Percentiles rank a stretch among this genome's conserved stretches.
Evolutionary conservation across 2,329 filamentous ascomycete species (phyloP).

Genomic region (Arachnopeziza araneosa): DNA sequence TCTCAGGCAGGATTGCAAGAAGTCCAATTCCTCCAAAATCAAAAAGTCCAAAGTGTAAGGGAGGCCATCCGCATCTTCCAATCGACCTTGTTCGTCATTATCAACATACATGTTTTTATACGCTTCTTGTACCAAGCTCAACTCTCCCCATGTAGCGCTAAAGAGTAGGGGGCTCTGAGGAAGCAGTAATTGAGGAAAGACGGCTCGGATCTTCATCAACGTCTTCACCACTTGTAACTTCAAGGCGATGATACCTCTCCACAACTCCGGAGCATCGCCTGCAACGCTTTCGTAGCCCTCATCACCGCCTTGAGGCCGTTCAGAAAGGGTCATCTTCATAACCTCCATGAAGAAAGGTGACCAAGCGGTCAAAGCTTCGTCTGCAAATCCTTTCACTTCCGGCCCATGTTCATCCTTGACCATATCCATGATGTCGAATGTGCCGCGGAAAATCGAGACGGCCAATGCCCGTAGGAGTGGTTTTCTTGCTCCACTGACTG

Average conservation of each 20-base stretch:
- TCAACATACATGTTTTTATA: slow-evolving; percentile 84
- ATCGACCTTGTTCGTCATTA: slow-evolving; percentile 75
- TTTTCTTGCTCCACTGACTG: slow-evolving; percentile 68
- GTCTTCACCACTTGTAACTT: slow-evolving; percentile 95
- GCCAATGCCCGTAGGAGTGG: slow-evolving; percentile 75
- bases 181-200: slow-evolving; percentile 77
- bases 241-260: slow-evolving; percentile 77
- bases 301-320: slow-evolving; percentile 41
- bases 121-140: slow-evolving; percentile 63
- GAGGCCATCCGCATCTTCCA: slow-evolving; percentile 87
- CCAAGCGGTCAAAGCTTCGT: slow-evolving; percentile 79
- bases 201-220: slow-evolving; percentile 77
- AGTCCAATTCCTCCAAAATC: slow-evolving; percentile 88
- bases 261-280: slow-evolving; percentile 54
- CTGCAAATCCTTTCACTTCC: slow-evolving; percentile 83
- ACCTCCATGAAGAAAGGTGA: slow-evolving; percentile 81
- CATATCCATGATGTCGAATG: slow-evolving; percentile 94
- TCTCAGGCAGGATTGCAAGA: slow-evolving; percentile 84
- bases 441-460: slow-evolving; percentile 82
- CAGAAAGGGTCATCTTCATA: slow-evolving; percentile 69
- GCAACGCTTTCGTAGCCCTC: slow-evolving; percentile 52
- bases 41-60: slow-evolving; percentile 93
- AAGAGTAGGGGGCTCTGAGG: slow-evolving; percentile 81
- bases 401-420: slow-evolving; percentile 87
- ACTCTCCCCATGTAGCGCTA: slow-evolving; percentile 81